A percentile compares a stretch with the other conserved stretches of the same genome.
phyloP scores from a whole-genome alignment of 345 rosid species.

The Iberis pinnata region DNA sequence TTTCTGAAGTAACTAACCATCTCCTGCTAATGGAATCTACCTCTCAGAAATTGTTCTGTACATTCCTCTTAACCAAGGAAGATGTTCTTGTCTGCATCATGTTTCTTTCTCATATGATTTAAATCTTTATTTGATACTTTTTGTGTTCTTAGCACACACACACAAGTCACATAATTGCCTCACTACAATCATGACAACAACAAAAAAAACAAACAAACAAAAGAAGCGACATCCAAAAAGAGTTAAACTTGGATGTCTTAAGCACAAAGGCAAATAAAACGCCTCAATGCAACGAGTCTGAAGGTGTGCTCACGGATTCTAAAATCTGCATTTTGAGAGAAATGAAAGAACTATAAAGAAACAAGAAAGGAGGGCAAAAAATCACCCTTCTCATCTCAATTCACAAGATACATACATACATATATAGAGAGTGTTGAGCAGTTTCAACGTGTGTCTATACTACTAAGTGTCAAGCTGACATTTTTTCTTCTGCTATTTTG shows the following conservation, averaged over 20 bases:
- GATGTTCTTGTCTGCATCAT: no score
- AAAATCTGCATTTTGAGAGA: conserved; percentile 17
- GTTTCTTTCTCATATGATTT: neutral
- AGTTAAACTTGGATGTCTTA: conserved; percentile 5
- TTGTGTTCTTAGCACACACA: conserved; percentile 10
- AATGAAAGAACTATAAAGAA: neutral
- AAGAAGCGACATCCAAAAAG: neutral
- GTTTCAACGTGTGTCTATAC: conserved; percentile 19
- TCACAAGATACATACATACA: conserved; percentile 25
- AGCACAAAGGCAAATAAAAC: conserved; percentile 20
- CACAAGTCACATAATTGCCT: neutral
- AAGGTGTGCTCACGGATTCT: conserved; percentile 15
- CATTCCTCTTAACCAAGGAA: neutral
- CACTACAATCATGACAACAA: conserved; percentile 1
- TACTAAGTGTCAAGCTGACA: conserved; percentile 12
- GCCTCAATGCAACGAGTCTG: conserved; percentile 11
- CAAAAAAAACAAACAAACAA: neutral
- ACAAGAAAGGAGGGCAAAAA: conserved; percentile 29
- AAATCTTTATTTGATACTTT: neutral
- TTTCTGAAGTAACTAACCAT: no score
- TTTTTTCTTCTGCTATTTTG: neutral
- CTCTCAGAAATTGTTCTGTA: neutral
- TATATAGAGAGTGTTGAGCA: conserved; percentile 15
- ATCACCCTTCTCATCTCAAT: conserved; percentile 29
- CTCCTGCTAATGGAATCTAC: no score